Evolutionary conservation across 257 asterid species (phyloP).

Genomic region (Cruciata laevipes): DNA sequence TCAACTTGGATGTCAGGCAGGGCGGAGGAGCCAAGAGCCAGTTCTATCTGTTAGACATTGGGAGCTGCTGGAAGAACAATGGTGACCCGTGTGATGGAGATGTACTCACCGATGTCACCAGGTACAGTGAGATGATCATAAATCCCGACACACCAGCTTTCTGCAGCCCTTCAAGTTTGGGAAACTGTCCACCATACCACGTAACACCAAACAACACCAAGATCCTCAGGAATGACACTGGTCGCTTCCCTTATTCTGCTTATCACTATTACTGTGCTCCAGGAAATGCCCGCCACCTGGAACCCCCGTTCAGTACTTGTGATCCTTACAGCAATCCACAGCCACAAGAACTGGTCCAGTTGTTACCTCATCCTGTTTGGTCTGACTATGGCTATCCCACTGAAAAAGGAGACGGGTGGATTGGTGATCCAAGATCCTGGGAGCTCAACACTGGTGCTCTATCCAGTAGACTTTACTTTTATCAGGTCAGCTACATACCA

Average conservation of each 20-base stretch:
- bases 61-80: constrained; percentile 10
- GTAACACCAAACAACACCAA: not conserved
- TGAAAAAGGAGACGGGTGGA: not conserved
- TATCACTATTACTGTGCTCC: constrained; percentile 11
- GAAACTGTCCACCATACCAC: constrained; percentile 7
- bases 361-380: constrained; percentile 6
- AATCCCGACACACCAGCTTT: constrained; percentile 1
- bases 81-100: constrained; percentile 5
- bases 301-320: not conserved
- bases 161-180: not conserved
- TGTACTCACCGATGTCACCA: constrained; percentile 4
- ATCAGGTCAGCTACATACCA: constrained; percentile 5
- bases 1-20: constrained; percentile 3
- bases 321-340: constrained; percentile 8
- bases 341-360: constrained; percentile 5
- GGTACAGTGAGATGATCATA: constrained; percentile 9
- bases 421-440: not conserved
- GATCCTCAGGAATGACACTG: constrained; percentile 7
- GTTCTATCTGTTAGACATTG: constrained; percentile 7
- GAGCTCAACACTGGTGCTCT: constrained; percentile 5
- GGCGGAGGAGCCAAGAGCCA: constrained; percentile 7
- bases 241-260: constrained; percentile 7
- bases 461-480: constrained; percentile 5
- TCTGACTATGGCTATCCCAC: constrained; percentile 6
- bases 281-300: constrained; percentile 5